phyloP scores from a whole-genome alignment of 768 basidiomycete genomes.

The Ephemerocybe angulata region DNA sequence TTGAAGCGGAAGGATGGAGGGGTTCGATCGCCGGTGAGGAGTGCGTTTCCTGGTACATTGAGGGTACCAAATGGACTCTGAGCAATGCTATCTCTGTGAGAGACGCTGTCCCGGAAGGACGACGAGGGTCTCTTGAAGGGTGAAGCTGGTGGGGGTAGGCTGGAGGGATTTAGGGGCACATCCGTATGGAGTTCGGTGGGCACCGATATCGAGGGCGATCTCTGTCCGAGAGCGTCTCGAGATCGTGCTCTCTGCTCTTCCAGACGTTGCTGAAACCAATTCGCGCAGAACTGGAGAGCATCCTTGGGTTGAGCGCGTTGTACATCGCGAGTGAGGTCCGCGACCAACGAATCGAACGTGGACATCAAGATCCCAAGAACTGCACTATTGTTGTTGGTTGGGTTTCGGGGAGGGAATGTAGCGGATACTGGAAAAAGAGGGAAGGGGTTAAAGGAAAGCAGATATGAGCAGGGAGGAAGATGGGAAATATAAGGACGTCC shows the following conservation, averaged over 20 bases:
- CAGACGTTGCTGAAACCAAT: constrained; percentile 89
- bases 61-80: constrained; percentile 75
- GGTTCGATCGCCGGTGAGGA: constrained; percentile 51
- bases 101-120: too few species aligned
- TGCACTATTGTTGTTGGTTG: too few species aligned
- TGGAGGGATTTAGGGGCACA: constrained; percentile 28
- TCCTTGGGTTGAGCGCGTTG: constrained; percentile 86
- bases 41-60: constrained; percentile 77
- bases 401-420: too few species aligned
- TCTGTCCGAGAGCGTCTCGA: constrained; percentile 59
- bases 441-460: neutral
- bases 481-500: neutral
- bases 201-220: constrained; percentile 46
- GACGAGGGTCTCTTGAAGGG: constrained; percentile 59
- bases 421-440: neutral
- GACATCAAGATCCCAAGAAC: constrained; percentile 43
- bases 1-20: constrained; percentile 60
- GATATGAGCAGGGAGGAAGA: neutral
- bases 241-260: constrained; percentile 79
- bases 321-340: constrained; percentile 82
- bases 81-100: constrained; percentile 49
- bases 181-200: constrained; percentile 62
- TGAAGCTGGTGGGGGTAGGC: constrained; percentile 42
- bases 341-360: constrained; percentile 78
- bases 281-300: constrained; percentile 87